These are phyloP conservation scores for Aleurites moluccanus DNA, from an alignment of 441 rosid species.

Conservation along the genomic window DNA sequence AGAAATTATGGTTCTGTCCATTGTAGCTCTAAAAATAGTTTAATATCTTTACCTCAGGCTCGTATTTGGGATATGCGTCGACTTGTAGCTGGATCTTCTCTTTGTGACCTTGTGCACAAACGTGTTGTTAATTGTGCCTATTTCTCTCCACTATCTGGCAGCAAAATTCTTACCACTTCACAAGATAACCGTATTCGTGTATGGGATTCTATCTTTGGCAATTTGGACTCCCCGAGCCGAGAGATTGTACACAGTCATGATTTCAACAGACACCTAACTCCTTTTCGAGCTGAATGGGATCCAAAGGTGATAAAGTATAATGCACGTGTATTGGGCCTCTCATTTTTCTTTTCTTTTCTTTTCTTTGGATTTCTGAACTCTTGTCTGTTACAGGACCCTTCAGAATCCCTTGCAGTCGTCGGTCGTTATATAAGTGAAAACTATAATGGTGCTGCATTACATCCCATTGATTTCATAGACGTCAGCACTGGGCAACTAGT, in stretches of 20 bases:
- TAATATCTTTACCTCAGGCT: constrained; percentile 53
- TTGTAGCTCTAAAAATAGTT: constrained; percentile 5
- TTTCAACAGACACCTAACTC: constrained; percentile 86
- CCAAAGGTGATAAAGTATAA: constrained; percentile 55
- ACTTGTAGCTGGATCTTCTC: constrained; percentile 59
- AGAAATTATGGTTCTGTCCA: background rate
- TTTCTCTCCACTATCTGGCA: constrained; percentile 84
- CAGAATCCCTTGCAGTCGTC: constrained; percentile 81
- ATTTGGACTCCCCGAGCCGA: constrained; percentile 79
- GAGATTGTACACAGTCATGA: constrained; percentile 99
- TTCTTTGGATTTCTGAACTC: constrained; percentile 2
- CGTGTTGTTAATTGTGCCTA: constrained; percentile 96
- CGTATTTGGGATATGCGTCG: constrained; percentile 91
- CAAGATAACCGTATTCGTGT: constrained; percentile 87
- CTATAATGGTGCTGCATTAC: constrained; percentile 79
- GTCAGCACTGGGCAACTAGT: constrained; percentile 77
- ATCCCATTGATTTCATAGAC: constrained; percentile 92
- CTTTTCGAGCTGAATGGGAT: constrained; percentile 98
- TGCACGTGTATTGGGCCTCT: background rate
- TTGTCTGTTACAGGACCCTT: constrained; percentile 61
- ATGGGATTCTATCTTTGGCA: constrained; percentile 87
- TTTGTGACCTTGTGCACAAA: constrained; percentile 59
- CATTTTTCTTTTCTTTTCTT: background rate
- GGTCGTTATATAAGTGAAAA: constrained; percentile 96
- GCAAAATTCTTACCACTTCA: constrained; percentile 80